Percentiles rank a stretch among this genome's conserved stretches.
Conservation (phyloP, 2,329 filamentous ascomycete species). For the Trichothecium roseum region DNA sequence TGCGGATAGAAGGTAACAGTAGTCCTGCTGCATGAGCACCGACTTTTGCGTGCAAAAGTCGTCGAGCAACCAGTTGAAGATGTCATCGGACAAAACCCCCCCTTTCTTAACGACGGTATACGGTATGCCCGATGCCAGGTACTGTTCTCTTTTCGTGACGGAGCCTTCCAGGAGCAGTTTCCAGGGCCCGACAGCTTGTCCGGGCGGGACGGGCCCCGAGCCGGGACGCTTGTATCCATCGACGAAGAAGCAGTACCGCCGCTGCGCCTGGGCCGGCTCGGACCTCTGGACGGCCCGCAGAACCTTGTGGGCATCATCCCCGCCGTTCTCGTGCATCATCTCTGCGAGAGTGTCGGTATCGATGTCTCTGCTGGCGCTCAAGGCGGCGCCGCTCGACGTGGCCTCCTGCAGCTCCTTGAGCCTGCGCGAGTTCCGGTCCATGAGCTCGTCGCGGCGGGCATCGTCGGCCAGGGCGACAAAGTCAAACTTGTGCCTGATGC, state of each 20-base stretch:
- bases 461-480: constrained; percentile 48
- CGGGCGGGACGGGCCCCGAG: constrained; percentile 15
- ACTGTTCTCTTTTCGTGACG: constrained; percentile 37
- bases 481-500: constrained; percentile 49
- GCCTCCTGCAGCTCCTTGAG: not conserved
- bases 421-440: constrained; percentile 2
- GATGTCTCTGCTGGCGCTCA: no score
- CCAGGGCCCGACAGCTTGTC: constrained; percentile 31
- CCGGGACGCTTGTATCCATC: constrained; percentile 16
- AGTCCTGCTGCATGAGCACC: constrained; percentile 47
- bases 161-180: constrained; percentile 34
- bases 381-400: constrained; percentile 1
- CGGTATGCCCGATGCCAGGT: constrained; percentile 52
- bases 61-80: constrained; percentile 56
- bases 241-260: constrained; percentile 41
- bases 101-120: constrained; percentile 32
- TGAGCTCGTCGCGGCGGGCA: constrained; percentile 45
- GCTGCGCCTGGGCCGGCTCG: constrained; percentile 23
- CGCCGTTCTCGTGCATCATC: constrained; percentile 21
- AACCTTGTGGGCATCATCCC: constrained; percentile 33
- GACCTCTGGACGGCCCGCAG: constrained; percentile 41
- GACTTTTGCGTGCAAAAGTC: constrained; percentile 47
- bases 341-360: no score
- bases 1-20: constrained; percentile 42
- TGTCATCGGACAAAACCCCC: constrained; percentile 44